phyloP scores from a whole-genome alignment of 1,284 basidiomycete species.

The Tilletia indica region DNA sequence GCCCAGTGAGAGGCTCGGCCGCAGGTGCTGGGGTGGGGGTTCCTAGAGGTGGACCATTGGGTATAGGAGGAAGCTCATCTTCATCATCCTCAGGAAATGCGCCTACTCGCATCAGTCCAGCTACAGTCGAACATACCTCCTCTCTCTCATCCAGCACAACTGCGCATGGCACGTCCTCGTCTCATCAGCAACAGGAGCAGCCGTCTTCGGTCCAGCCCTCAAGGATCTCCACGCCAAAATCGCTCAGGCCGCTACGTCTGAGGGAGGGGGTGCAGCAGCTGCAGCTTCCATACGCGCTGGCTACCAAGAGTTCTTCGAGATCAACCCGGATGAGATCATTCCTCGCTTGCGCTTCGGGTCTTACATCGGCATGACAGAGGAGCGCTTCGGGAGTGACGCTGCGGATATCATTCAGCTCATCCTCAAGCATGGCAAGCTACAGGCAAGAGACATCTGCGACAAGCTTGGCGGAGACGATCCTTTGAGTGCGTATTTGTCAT shows the following conservation, averaged over 20 bases:
- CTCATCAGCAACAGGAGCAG: not conserved
- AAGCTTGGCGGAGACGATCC: slow-evolving; percentile 60
- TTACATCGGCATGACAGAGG: slow-evolving; percentile 76
- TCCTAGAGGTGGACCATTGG: slow-evolving; percentile 8
- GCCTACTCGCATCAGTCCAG: not conserved
- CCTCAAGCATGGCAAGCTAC: slow-evolving; percentile 81
- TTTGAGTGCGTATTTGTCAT: not conserved
- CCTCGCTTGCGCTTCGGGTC: slow-evolving; percentile 53
- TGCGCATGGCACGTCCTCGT: slow-evolving; percentile 55
- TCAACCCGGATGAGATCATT: slow-evolving; percentile 56
- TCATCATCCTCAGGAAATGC: slow-evolving; percentile 17
- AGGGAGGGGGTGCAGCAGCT: not conserved
- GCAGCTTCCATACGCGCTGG: slow-evolving; percentile 14
- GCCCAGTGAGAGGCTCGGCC: slow-evolving; percentile 27
- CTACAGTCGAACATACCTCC: slow-evolving; percentile 70
- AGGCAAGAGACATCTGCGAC: slow-evolving; percentile 69
- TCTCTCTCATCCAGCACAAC: slow-evolving; percentile 88
- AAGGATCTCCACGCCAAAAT: slow-evolving; percentile 29
- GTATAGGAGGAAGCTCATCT: slow-evolving; percentile 28
- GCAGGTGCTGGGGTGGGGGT: not conserved
- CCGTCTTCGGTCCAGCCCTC: slow-evolving; percentile 10
- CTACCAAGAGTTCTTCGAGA: slow-evolving; percentile 55
- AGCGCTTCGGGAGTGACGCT: slow-evolving; percentile 68
- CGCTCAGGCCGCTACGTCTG: slow-evolving; percentile 24
- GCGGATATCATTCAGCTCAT: slow-evolving; percentile 59